A percentile compares a stretch with the other conserved stretches of the same genome.
Conservation (phyloP, 352 stramenopile genomes). For the Globisporangium nodosum region DNA sequence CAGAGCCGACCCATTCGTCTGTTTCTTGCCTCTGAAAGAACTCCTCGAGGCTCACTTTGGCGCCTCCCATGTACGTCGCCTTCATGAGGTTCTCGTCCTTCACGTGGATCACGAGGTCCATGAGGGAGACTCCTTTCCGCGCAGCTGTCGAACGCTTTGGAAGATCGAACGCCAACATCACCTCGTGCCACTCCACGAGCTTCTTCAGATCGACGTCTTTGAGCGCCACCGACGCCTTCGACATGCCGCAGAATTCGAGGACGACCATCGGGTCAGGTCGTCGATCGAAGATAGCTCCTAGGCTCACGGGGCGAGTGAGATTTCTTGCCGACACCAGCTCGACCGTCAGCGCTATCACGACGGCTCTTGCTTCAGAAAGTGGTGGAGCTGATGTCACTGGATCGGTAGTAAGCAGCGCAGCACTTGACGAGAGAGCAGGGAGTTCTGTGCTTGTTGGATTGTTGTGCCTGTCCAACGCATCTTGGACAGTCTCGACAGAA, state of each 20-base stretch:
- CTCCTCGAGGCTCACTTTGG: constrained; percentile 25
- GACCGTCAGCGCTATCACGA: constrained; percentile 18
- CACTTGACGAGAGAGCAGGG: too few relatives aligned
- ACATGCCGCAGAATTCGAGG: constrained; percentile 23
- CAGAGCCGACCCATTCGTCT: constrained; percentile 5
- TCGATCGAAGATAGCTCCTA: constrained; percentile 30
- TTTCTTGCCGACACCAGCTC: constrained; percentile 24
- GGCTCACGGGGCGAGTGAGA: constrained; percentile 22
- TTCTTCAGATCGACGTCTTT: constrained; percentile 41
- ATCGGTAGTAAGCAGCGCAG: too few relatives aligned
- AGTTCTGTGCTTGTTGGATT: too few relatives aligned
- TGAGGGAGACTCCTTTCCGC: constrained; percentile 15
- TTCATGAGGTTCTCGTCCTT: constrained; percentile 42
- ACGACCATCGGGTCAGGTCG: constrained; percentile 33
- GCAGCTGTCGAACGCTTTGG: background rate
- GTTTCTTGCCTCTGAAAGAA: constrained; percentile 15
- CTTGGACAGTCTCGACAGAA: background rate
- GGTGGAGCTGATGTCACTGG: background rate
- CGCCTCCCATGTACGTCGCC: constrained; percentile 34
- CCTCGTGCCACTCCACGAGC: constrained; percentile 18
- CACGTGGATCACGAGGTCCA: constrained; percentile 26
- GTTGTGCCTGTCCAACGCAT: too few relatives aligned
- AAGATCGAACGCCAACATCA: constrained; percentile 21
- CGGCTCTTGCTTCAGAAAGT: background rate
- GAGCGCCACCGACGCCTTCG: constrained; percentile 14